A percentile compares a stretch with the other conserved stretches of the same genome.
Conservation (phyloP, 371 early-diverging fungal genomes). For the Mortierella sp. region DNA sequence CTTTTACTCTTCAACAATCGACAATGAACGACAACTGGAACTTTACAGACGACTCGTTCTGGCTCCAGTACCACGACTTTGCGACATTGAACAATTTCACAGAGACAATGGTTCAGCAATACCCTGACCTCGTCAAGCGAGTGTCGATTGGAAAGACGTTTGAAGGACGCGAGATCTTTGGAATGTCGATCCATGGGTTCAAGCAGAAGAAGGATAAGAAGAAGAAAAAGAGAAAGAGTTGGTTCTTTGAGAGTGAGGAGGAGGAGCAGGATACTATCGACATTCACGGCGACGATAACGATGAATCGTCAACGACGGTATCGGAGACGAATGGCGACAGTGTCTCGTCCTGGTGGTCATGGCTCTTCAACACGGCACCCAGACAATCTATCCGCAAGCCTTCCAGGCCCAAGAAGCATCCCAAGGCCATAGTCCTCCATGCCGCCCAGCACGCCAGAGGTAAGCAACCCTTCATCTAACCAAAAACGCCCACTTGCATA, state of each 20-base stretch:
- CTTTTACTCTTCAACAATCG: conserved; percentile 12
- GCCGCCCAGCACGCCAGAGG: conserved; percentile 41
- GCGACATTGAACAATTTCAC: conserved; percentile 53
- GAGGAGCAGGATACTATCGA: background rate
- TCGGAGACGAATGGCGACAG: conserved; percentile 10
- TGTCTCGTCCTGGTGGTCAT: conserved; percentile 31
- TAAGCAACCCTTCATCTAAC: background rate
- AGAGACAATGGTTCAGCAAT: conserved; percentile 40
- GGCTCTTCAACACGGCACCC: conserved; percentile 18
- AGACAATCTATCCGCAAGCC: conserved; percentile 22
- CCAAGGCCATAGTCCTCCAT: conserved; percentile 32
- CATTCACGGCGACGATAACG: background rate
- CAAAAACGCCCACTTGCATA: background rate
- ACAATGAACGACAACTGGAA: conserved; percentile 21
- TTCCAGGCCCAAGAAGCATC: conserved; percentile 41
- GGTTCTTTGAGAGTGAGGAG: conserved; percentile 5
- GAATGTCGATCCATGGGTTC: conserved; percentile 54
- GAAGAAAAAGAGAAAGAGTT: background rate
- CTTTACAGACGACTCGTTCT: conserved; percentile 47
- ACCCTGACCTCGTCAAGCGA: conserved; percentile 55
- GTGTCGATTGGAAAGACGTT: conserved; percentile 59
- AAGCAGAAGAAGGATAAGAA: conserved; percentile 21
- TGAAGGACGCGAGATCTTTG: conserved; percentile 61
- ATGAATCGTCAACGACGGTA: conserved; percentile 13
- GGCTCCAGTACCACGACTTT: conserved; percentile 47